Conservation (phyloP, 2,329 filamentous ascomycete genomes). For the Aspergillus nomiae region DNA sequence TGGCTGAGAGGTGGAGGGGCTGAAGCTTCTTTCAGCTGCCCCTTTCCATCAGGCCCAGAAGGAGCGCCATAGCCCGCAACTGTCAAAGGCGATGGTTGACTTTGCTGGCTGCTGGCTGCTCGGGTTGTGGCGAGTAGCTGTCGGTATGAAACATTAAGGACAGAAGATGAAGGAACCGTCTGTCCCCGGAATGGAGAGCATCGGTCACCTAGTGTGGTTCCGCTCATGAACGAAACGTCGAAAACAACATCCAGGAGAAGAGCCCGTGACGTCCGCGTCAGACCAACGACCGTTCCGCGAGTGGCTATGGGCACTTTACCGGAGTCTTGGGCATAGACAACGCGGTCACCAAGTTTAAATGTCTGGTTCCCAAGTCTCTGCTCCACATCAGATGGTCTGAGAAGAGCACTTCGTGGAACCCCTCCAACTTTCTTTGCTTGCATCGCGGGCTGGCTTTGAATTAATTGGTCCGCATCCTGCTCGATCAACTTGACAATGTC, state of each 20-base stretch:
- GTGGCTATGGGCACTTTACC: constrained; percentile 94
- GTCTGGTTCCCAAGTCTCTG: constrained; percentile 82
- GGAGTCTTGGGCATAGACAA: constrained; percentile 89
- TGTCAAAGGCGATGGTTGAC: constrained; percentile 55
- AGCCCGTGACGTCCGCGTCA: constrained; percentile 82
- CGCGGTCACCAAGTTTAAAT: constrained; percentile 83
- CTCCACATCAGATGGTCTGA: constrained; percentile 96
- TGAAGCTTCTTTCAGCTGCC: constrained; percentile 60
- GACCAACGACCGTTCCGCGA: constrained; percentile 89
- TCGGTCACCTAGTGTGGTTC: constrained; percentile 84
- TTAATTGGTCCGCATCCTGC: constrained; percentile 67
- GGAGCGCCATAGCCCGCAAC: constrained; percentile 60
- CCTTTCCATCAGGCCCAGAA: constrained; percentile 58
- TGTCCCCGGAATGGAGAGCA: constrained; percentile 93
- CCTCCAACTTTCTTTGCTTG: constrained; percentile 72
- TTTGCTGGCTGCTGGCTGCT: constrained; percentile 51
- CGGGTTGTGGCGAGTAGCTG: constrained; percentile 69
- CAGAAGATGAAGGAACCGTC: constrained; percentile 83
- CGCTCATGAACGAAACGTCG: constrained; percentile 95
- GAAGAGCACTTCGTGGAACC: constrained; percentile 81
- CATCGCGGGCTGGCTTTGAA: constrained; percentile 54
- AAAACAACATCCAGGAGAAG: constrained; percentile 89
- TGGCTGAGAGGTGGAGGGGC: constrained; percentile 61
- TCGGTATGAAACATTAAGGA: constrained; percentile 81
- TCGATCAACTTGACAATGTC: constrained; percentile 83